Conservation (phyloP, 2,329 filamentous ascomycete species). For the Colletotrichum incanum region DNA sequence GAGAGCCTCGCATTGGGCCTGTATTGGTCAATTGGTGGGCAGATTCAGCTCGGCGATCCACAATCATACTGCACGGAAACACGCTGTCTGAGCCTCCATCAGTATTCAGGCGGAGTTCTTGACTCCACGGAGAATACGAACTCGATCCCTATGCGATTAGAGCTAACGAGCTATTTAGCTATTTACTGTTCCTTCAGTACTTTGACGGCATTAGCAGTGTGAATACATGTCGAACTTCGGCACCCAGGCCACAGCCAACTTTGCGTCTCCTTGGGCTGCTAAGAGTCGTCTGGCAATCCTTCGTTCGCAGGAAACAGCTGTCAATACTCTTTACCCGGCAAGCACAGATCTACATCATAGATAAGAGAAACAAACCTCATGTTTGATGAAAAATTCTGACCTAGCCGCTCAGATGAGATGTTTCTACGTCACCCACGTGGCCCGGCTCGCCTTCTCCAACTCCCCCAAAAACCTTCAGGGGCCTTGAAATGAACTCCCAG, state of each 20-base stretch:
- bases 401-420: not conserved
- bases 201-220: not conserved
- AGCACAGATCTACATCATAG: not conserved
- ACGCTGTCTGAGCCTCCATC: not conserved
- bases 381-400: not conserved
- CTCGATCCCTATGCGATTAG: no score
- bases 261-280: no score
- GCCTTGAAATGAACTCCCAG: conserved; percentile 1
- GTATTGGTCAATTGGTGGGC: not conserved
- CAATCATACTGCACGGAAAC: not conserved
- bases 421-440: not conserved
- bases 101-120: no score
- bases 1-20: not conserved
- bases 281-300: no score
- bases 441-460: not conserved
- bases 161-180: not conserved
- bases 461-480: not conserved
- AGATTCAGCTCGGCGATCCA: not conserved
- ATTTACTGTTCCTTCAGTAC: not conserved
- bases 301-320: no score
- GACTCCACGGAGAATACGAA: no score
- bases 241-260: not conserved
- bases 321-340: no score
- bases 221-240: not conserved
- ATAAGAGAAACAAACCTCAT: not conserved